Conservation (phyloP, 1,139 yeast species). For the Arxiozyma heterogenica region DNA sequence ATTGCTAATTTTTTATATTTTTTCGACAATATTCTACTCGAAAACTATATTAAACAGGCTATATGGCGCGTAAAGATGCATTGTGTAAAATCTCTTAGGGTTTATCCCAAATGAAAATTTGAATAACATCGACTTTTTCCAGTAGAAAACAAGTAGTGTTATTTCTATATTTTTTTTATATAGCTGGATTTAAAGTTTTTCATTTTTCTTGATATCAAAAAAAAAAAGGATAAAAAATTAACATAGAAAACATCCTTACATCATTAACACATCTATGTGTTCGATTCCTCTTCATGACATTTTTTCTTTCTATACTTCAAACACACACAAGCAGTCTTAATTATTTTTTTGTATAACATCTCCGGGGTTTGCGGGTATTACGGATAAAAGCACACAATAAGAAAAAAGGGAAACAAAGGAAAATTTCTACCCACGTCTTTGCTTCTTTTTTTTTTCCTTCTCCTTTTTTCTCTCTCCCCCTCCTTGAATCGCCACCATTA, state of each 20-base stretch:
- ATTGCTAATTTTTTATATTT: too few species aligned
- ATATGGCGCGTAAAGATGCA: too few species aligned
- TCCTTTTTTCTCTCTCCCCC: neutral
- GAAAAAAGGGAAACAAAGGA: neutral
- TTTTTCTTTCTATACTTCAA: too few species aligned
- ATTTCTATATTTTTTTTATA: too few species aligned
- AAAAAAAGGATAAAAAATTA: too few species aligned
- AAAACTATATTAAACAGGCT: too few species aligned
- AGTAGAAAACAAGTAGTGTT: too few species aligned
- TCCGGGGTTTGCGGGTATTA: neutral
- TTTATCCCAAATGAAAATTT: too few species aligned
- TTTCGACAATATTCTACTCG: too few species aligned
- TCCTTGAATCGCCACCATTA: neutral
- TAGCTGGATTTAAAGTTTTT: neutral
- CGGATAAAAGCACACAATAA: neutral
- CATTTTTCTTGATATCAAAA: neutral
- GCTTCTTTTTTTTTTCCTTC: neutral
- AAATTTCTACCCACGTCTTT: neutral
- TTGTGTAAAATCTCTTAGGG: too few species aligned
- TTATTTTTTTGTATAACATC: too few species aligned
- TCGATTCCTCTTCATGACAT: neutral
- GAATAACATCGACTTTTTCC: too few species aligned
- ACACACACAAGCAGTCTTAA: neutral
- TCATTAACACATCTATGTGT: neutral
- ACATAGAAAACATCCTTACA: neutral